Evolutionary conservation across 2,329 filamentous ascomycete species (phyloP).

Genomic region (Aspergillus glaucus): DNA sequence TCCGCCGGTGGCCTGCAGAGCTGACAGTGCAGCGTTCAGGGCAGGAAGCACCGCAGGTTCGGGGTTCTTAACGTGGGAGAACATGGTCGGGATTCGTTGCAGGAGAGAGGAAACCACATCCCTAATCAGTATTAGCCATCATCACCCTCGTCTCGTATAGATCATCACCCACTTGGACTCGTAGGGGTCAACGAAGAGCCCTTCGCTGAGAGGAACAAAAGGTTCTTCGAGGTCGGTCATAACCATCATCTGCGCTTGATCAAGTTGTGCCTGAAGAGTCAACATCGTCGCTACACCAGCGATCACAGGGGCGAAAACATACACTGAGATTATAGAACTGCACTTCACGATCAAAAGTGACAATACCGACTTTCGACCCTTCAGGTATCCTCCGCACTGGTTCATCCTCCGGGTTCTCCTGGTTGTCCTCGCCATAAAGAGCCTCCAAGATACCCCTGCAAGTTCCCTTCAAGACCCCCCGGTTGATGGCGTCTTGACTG

Average conservation of each 20-base stretch:
- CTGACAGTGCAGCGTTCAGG: slow-evolving; percentile 75
- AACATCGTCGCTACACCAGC: background rate
- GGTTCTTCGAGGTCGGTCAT: slow-evolving; percentile 97
- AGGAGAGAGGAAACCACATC: slow-evolving; percentile 83
- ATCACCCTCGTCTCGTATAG: background rate
- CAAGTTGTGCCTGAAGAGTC: slow-evolving; percentile 57
- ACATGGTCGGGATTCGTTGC: slow-evolving; percentile 74
- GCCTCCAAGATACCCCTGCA: slow-evolving; percentile 82
- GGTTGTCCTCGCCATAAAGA: slow-evolving; percentile 64
- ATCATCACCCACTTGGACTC: slow-evolving; percentile 61
- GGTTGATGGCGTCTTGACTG: slow-evolving; percentile 82
- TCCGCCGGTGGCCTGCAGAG: slow-evolving; percentile 78
- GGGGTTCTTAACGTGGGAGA: slow-evolving; percentile 79
- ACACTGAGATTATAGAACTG: slow-evolving; percentile 96
- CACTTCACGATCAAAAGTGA: slow-evolving; percentile 93
- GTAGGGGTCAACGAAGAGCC: slow-evolving; percentile 88
- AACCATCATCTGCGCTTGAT: slow-evolving; percentile 94
- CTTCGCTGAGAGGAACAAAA: slow-evolving; percentile 85
- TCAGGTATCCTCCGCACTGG: slow-evolving; percentile 58
- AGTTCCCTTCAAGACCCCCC: slow-evolving; percentile 82
- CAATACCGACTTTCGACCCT: slow-evolving; percentile 84
- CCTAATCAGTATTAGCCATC: slow-evolving; percentile 27
- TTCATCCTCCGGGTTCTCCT: slow-evolving; percentile 49
- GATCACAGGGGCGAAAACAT: slow-evolving; percentile 35
- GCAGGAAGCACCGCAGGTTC: slow-evolving; percentile 83